Evolutionary conservation across 1,139 yeast genomes (phyloP).

Genomic region (Debaryomyces subglobosus): DNA sequence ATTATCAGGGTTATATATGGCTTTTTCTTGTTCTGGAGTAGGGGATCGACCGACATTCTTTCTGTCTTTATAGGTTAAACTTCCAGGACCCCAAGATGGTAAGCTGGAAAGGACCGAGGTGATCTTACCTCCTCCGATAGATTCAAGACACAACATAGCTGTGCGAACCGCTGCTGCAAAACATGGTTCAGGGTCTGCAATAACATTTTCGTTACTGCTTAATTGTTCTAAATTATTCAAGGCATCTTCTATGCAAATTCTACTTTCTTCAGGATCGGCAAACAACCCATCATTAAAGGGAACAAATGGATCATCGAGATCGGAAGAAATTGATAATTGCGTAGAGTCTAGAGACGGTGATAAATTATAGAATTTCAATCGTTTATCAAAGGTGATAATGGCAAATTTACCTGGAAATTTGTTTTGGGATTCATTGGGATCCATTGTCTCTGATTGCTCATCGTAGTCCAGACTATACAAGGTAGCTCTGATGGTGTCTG

Average conservation of each 20-base stretch:
- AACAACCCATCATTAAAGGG: conserved; percentile 82
- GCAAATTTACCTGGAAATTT: conserved; percentile 50
- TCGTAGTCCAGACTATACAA: conserved; percentile 32
- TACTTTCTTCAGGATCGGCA: conserved; percentile 73
- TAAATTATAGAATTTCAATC: conserved; percentile 75
- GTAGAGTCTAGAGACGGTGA: conserved; percentile 57
- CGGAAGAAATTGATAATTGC: conserved; percentile 69
- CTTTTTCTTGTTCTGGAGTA: conserved; percentile 58
- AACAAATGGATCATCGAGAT: conserved; percentile 77
- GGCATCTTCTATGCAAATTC: conserved; percentile 66
- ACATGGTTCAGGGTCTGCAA: conserved; percentile 67
- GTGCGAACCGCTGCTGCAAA: conserved; percentile 79
- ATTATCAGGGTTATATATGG: conserved; percentile 58
- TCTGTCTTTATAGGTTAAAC: conserved; percentile 57
- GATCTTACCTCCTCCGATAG: conserved; percentile 80
- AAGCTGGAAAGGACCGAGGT: conserved; percentile 66
- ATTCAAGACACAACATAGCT: conserved; percentile 65
- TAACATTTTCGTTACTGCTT: conserved; percentile 40
- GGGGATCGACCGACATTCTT: conserved; percentile 38
- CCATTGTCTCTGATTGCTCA: conserved; percentile 14
- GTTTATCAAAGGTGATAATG: conserved; percentile 76
- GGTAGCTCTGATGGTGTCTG: conserved; percentile 71
- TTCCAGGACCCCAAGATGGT: conserved; percentile 88
- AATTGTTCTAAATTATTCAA: conserved; percentile 59
- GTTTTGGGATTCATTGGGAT: conserved; percentile 32